Percentiles rank a stretch among this genome's conserved stretches.
These are phyloP conservation scores for Hypericum androsaemum DNA, from an alignment of 345 rosid species.

Conservation along the genomic window DNA sequence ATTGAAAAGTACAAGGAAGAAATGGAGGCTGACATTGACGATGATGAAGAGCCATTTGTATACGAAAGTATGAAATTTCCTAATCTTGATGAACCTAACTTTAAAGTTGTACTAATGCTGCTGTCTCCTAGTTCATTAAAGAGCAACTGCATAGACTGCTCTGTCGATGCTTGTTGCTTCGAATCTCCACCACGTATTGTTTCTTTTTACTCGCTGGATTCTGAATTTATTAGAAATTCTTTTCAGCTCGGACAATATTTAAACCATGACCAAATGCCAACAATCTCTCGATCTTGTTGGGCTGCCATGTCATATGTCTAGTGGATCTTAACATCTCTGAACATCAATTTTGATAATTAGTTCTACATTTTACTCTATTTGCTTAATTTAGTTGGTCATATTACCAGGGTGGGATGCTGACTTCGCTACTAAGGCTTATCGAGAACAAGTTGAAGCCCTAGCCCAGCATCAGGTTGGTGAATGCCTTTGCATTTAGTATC, in stretches of 20 bases:
- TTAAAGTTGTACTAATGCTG: not conserved
- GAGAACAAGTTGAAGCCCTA: conserved; percentile 90
- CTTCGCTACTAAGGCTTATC: conserved; percentile 98
- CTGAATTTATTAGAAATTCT: too few species aligned
- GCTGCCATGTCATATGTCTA: not conserved
- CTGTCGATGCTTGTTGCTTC: not conserved
- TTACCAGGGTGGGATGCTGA: conserved; percentile 97
- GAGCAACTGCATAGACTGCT: too few species aligned
- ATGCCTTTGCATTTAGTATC: not conserved
- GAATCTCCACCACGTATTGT: not conserved
- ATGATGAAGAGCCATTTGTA: conserved; percentile 91
- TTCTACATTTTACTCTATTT: not conserved
- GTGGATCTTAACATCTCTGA: not conserved
- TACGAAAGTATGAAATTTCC: conserved; percentile 73
- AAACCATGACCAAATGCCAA: too few species aligned
- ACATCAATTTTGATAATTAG: not conserved
- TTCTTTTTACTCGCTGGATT: not conserved
- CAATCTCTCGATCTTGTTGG: too few species aligned
- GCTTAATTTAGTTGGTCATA: not conserved
- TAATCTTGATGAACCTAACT: conserved; percentile 4
- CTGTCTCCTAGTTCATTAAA: too few species aligned
- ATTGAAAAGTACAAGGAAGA: conserved; percentile 94
- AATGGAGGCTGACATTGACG: conserved; percentile 99
- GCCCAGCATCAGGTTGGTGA: conserved; percentile 84
- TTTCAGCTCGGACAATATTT: too few species aligned